Evolutionary conservation across 148 eudicot species (phyloP), one percentile per base, ranked within the genome.

Genomic region (Chenopodium quinoa): DNA sequence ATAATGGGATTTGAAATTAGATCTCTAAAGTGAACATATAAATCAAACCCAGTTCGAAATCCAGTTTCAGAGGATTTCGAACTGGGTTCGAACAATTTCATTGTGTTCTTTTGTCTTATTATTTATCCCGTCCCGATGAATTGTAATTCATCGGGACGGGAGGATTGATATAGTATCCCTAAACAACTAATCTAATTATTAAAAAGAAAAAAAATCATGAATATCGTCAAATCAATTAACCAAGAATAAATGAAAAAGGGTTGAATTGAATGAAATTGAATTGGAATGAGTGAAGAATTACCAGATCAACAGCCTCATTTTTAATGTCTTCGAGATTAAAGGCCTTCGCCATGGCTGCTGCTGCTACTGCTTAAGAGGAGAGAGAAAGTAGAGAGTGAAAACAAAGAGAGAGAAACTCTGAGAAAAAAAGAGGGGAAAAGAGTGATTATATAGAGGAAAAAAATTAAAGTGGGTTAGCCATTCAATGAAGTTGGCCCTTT

Each of bases 281-380:
- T 48, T 12, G 23, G 19, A 50, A 25, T 25, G 50, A 16, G 66
- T 5, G 56, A 10, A 64, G 32, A 44, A 54, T 54, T 92, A 94
- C 98, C 98, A 94, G 90, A 94, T 94, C 98, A 86, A 94, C 94
- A 46, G 98, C 89, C 83, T 94, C 98, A 84, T 92, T 94, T 73
- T 86, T 94, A 58, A 94, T 89, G 29, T 86, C 96, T 80, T 91
- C 94, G 34, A 93, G 93, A 81, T 90, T 91, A 37, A 82, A n/a
- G 25, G 88, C 88, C 63, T 32, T 86, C 69, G 79, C 88, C 86
- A 80, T 81, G 64, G 77, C 82, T 65, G 44, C 44, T 40, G 44
- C 44, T 40, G 8, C 44, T 40, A 40, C 1, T 40, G 74, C 82
- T 64, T 13, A 78, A 71, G 68, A 75, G 75, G 25, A 78, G 48